Base-by-base conservation (phyloP, 805 yeast species). In the Wickerhamiella shivajii region DNA sequence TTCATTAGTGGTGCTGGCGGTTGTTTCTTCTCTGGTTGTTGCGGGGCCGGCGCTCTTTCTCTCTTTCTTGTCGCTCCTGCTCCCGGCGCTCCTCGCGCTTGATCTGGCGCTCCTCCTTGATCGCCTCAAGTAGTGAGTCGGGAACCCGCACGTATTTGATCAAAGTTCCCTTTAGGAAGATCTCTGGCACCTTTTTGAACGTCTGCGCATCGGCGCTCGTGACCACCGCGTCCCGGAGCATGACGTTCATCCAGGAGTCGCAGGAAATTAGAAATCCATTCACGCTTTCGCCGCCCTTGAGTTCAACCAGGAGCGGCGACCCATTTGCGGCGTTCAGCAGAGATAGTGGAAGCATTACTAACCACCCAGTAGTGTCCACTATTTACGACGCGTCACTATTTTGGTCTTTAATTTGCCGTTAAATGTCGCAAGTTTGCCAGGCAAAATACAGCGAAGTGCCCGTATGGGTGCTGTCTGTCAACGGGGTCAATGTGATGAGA, bases 161-260 rank as follows among this genome's bases (percentile, higher is more conserved):
- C 44, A 53, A 39, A 24, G 40, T 39, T 15, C 49, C 52, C 19
- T 43, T 39, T 9, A 38, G 29, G 27, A 39, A 48, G 28, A 40
- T 39, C 36, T 43, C 44, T 3, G 41, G 37, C 34, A 39, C 34
- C 36, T 36, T 37, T 19, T 31, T 36, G 27, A 35, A 39, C 38
- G 38, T 30, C 29, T 26, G 22, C 21, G 31, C 30, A 18, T 33
- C 40, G 11, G 38, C 29, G 11, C 35, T 33, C 14, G 36, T 35
- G 25, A 45, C 78, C 30, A 74, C 69, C 11, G 77, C 96, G 42
- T 84, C 74, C 21, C 65, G 65, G 34, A 90, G 63, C 2, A 93
- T 79, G 43, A 90, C 63, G 55, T 90, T 90, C 99, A 90, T 90
- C 84, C 92, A 80, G 24, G 81, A 74, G 54, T 90, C 99, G 46